Percentiles rank a stretch among this genome's conserved stretches.
phyloP scores from a whole-genome alignment of 2,329 filamentous ascomycete genomes.

The Aureobasidium namibiae region DNA sequence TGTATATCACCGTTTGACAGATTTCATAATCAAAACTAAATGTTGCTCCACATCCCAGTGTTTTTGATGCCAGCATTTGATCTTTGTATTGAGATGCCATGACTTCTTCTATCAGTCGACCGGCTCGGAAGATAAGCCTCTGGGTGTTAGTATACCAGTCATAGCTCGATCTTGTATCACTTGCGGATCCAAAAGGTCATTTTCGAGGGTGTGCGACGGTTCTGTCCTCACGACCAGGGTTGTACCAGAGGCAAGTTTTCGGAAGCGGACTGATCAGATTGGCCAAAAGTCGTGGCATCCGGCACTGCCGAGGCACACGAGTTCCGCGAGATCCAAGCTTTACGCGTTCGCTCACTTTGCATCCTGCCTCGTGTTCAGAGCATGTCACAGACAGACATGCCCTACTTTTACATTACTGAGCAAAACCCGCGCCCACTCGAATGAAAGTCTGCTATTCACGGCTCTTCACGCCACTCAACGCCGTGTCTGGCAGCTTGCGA shows the following conservation, averaged over 20 bases:
- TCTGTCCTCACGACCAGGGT: not conserved
- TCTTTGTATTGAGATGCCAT: no score
- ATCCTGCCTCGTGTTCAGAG: not conserved
- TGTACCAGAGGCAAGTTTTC: not conserved
- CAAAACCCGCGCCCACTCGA: not conserved
- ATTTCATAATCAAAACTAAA: not conserved
- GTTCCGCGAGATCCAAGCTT: not conserved
- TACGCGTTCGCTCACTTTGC: not conserved
- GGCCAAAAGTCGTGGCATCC: conserved; percentile 6
- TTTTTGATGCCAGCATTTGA: no score
- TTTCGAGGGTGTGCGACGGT: not conserved
- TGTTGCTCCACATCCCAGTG: not conserved
- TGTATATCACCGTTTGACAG: not conserved
- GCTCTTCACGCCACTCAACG: not conserved
- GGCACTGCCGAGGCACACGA: not conserved
- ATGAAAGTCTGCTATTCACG: not conserved
- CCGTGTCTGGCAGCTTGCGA: not conserved
- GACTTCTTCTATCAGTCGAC: no score
- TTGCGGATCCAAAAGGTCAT: not conserved
- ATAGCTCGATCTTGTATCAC: not conserved
- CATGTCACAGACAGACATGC: not conserved
- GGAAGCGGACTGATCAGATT: not conserved
- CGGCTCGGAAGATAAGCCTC: not conserved
- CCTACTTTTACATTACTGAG: not conserved
- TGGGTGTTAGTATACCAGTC: not conserved